Conservation (phyloP, 208 protist species). For the Naegleria fowleri region DNA sequence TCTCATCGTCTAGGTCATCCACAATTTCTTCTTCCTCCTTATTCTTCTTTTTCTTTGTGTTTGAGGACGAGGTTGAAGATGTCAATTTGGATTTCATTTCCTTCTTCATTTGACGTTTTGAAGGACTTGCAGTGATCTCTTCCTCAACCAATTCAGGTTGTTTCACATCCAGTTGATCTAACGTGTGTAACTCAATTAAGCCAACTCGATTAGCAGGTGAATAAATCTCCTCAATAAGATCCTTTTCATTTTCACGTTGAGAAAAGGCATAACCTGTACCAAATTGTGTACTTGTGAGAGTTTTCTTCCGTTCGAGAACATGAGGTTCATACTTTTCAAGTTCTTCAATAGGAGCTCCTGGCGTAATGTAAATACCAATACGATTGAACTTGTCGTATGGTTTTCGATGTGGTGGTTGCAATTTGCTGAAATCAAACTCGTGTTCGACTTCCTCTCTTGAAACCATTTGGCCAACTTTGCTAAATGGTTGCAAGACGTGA, state of each 20-base stretch:
- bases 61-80: neutral
- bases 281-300: neutral
- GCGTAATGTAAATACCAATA: neutral
- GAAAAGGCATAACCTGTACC: conserved; percentile 6
- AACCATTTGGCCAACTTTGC: neutral
- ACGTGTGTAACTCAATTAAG: neutral
- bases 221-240: neutral
- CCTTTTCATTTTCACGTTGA: neutral
- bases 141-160: neutral
- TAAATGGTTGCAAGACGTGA: neutral
- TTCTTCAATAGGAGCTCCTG: neutral
- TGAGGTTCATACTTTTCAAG: neutral
- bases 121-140: neutral
- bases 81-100: neutral
- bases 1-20: neutral
- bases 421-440: neutral
- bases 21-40: neutral
- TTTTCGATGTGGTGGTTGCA: neutral
- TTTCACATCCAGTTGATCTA: neutral
- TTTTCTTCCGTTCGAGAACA: neutral
- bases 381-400: neutral
- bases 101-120: neutral
- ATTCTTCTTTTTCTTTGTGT: neutral
- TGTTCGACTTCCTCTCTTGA: neutral
- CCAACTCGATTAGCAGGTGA: neutral